phyloP scores from a whole-genome alignment of 441 rosid species.

The Capsella rubella region DNA sequence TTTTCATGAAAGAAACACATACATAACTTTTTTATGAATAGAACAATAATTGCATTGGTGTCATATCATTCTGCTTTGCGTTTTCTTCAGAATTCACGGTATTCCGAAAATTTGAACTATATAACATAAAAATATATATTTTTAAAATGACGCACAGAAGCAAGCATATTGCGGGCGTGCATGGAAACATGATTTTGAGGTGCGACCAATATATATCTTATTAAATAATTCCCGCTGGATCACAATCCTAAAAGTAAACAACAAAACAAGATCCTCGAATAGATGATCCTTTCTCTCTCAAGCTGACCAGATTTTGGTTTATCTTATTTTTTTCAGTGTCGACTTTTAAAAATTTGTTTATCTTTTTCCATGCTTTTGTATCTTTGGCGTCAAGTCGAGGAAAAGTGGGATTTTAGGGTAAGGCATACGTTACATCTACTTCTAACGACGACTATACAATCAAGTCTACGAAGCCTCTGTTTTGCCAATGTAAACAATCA shows the following conservation, averaged over 20 bases:
- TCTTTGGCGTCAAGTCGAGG: conserved; percentile 40
- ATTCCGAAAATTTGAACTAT: neutral
- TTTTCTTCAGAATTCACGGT: neutral
- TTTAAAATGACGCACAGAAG: neutral
- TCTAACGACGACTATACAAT: neutral
- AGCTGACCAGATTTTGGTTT: conserved; percentile 13
- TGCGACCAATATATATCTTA: neutral
- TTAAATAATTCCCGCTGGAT: neutral
- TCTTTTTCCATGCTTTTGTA: neutral
- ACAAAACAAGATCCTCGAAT: neutral
- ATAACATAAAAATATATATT: neutral
- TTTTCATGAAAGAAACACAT: neutral
- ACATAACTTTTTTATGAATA: neutral
- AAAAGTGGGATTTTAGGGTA: conserved; percentile 29
- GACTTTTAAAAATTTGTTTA: neutral
- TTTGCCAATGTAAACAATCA: neutral
- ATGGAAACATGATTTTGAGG: conserved; percentile 39
- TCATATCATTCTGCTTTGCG: neutral
- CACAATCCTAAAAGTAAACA: neutral
- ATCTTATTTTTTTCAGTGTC: neutral
- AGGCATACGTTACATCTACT: conserved; percentile 28
- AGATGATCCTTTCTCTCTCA: neutral
- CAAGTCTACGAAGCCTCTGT: neutral
- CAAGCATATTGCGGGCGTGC: conserved; percentile 25
- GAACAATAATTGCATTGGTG: neutral